These are phyloP conservation scores for Ceratocystis ficicola DNA, from an alignment of 2,329 filamentous ascomycete species.

Conservation along the genomic window DNA sequence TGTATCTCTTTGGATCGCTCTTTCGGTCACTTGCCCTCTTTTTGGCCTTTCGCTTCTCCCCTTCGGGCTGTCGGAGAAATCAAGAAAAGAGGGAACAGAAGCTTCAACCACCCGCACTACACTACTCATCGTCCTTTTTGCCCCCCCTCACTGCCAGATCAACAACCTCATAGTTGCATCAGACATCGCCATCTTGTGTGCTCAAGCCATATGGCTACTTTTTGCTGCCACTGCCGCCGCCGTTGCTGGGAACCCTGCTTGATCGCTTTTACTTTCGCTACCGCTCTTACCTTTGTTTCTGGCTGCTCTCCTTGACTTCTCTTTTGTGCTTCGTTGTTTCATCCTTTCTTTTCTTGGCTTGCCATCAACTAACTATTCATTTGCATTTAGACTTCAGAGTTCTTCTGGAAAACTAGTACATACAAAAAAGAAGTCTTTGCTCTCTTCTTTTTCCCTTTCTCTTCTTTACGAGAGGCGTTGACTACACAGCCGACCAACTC, in stretches of 20 bases:
- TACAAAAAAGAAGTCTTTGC: not conserved
- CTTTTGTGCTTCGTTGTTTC: not conserved
- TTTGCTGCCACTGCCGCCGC: not conserved
- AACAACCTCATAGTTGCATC: not conserved
- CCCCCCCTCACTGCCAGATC: not conserved
- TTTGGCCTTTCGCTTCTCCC: not conserved
- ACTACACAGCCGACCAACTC: not conserved
- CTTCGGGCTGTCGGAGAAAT: not conserved
- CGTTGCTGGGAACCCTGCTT: not conserved
- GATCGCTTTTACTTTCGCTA: not conserved
- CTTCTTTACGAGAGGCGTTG: not conserved
- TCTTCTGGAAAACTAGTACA: not conserved
- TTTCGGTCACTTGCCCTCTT: not conserved
- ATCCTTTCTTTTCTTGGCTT: not conserved
- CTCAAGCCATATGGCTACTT: not conserved
- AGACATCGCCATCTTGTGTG: not conserved
- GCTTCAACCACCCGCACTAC: constrained; percentile 1
- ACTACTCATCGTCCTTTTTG: not conserved
- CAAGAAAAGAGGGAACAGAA: not conserved
- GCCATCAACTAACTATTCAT: not conserved
- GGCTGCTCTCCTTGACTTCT: not conserved
- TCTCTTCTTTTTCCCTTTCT: not conserved
- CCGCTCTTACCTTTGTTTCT: not conserved
- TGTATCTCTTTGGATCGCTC: no score
- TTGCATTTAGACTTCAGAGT: not conserved